Conservation (phyloP, 202 grass and related monocot species). For the Panicum virgatum region DNA sequence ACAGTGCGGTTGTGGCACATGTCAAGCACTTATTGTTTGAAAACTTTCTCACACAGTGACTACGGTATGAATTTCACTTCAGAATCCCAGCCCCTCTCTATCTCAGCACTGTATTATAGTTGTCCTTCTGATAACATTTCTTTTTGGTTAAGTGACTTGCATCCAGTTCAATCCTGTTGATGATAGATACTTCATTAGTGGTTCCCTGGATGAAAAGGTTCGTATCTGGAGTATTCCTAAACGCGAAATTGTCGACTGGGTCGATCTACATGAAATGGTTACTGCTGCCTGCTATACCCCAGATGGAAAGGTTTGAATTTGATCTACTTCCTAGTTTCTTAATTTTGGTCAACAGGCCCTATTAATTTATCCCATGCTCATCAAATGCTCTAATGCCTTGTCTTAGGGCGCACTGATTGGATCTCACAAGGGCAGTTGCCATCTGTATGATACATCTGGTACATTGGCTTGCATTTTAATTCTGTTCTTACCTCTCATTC, state of each 20-base stretch:
- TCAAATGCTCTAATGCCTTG: conserved; percentile 47
- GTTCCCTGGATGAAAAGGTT: conserved; percentile 93
- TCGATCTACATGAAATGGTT: conserved; percentile 97
- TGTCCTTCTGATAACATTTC: conserved; percentile 34
- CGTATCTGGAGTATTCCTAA: conserved; percentile 97
- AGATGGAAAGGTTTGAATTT: conserved; percentile 80
- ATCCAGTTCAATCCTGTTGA: conserved; percentile 99
- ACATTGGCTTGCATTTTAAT: conserved; percentile 11
- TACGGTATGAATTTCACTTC: conserved; percentile 61
- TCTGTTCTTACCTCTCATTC: background rate
- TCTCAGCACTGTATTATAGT: background rate
- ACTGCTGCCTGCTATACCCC: conserved; percentile 95
- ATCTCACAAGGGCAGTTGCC: conserved; percentile 89
- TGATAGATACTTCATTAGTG: conserved; percentile 99
- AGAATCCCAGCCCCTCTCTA: background rate
- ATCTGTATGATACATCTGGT: conserved; percentile 96
- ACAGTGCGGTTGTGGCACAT: conserved; percentile 98
- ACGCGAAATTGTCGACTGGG: conserved; percentile 94
- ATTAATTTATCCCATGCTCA: conserved; percentile 20
- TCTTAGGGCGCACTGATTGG: conserved; percentile 78
- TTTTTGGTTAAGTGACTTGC: conserved; percentile 87
- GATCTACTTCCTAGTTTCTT: conserved; percentile 13
- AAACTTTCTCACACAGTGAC: conserved; percentile 89
- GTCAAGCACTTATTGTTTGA: conserved; percentile 91
- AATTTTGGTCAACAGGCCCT: conserved; percentile 18